phyloP scores from a whole-genome alignment of 2,329 filamentous ascomycete genomes.

The Emergomyces orientalis region DNA sequence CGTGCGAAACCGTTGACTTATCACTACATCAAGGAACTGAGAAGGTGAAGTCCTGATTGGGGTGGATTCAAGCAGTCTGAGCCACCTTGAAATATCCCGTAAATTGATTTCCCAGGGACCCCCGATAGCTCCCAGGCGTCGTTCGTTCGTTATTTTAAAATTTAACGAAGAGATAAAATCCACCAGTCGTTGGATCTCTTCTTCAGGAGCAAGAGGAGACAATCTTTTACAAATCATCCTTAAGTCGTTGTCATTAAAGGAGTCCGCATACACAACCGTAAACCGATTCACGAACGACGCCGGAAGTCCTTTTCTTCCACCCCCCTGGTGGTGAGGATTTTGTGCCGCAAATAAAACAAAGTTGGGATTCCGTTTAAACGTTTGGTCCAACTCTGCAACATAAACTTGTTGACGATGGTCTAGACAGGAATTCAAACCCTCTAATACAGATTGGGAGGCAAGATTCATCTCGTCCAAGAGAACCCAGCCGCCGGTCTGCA shows the following conservation, averaged over 20 bases:
- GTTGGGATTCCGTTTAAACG: constrained; percentile 77
- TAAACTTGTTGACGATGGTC: constrained; percentile 96
- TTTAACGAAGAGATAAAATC: constrained; percentile 75
- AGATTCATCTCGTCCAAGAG: constrained; percentile 97
- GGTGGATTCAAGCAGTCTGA: constrained; percentile 57
- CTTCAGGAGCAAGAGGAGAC: constrained; percentile 54
- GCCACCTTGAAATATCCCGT: constrained; percentile 80
- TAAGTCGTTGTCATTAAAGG: constrained; percentile 73
- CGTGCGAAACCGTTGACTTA: constrained; percentile 79
- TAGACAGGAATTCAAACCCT: constrained; percentile 91
- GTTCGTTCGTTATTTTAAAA: constrained; percentile 52
- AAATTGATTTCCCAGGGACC: constrained; percentile 96
- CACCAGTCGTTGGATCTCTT: constrained; percentile 60
- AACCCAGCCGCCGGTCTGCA: constrained; percentile 96
- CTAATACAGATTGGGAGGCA: constrained; percentile 90
- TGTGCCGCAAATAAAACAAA: constrained; percentile 96
- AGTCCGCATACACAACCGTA: constrained; percentile 92
- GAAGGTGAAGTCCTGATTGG: constrained; percentile 54
- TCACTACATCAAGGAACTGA: constrained; percentile 73
- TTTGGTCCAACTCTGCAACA: constrained; percentile 87
- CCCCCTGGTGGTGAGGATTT: constrained; percentile 95
- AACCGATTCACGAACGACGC: constrained; percentile 97
- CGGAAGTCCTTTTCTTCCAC: constrained; percentile 86
- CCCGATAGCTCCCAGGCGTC: constrained; percentile 47
- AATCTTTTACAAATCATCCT: constrained; percentile 69